Conservation (phyloP, 2,329 filamentous ascomycete genomes). For the Hypoxylon sp. region DNA sequence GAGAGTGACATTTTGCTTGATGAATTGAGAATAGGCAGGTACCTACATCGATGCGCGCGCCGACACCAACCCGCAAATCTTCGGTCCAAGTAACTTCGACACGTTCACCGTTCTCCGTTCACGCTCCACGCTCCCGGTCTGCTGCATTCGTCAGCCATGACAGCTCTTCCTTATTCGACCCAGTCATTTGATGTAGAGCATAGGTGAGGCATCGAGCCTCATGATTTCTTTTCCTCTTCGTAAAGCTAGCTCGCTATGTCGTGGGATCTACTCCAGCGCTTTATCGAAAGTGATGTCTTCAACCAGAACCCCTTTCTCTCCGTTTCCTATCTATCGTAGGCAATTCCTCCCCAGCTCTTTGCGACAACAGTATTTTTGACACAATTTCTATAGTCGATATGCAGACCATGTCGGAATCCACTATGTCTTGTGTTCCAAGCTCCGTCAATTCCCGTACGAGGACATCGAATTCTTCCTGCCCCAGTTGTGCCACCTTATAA, state of each 20-base stretch:
- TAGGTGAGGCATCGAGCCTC: constrained; percentile 55
- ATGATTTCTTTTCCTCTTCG: constrained; percentile 50
- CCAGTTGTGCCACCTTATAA: constrained; percentile 88
- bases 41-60: constrained; percentile 36
- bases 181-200: constrained; percentile 49
- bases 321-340: constrained; percentile 90
- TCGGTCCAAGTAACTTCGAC: constrained; percentile 32
- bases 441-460: constrained; percentile 90
- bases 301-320: constrained; percentile 91
- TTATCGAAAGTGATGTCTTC: constrained; percentile 95
- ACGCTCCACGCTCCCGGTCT: constrained; percentile 25
- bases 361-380: constrained; percentile 31
- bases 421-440: constrained; percentile 89
- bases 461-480: constrained; percentile 94
- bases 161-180: constrained; percentile 45
- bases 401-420: constrained; percentile 92
- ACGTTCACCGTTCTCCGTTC: constrained; percentile 27
- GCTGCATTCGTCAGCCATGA: constrained; percentile 52
- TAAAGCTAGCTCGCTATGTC: constrained; percentile 68
- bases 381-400: constrained; percentile 74
- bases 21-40: constrained; percentile 25
- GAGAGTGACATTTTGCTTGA: constrained; percentile 30
- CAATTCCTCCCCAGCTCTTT: constrained; percentile 49
- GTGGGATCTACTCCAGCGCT: constrained; percentile 90
- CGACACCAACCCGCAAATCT: constrained; percentile 36